Base-by-base conservation (phyloP, 495 filamentous ascomycete species). In the Pyrenopolyporus hunteri region DNA sequence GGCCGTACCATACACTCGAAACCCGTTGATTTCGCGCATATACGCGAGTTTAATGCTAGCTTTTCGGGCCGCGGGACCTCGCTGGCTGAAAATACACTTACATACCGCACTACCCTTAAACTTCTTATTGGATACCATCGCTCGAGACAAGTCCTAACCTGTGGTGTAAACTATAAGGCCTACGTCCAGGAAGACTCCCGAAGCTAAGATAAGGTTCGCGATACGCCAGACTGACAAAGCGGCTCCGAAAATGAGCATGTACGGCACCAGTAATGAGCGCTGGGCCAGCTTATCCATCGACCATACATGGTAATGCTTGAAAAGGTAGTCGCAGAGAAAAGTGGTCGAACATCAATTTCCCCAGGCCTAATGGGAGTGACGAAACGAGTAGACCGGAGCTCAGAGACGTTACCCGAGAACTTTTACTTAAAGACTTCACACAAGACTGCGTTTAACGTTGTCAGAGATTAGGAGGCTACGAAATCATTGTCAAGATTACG, bases 281-380 rank as follows among this genome's bases (percentile, higher is more conserved):
- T 22, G 28, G 28, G 45, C 35, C 2, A 10, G 17, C 8, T 49
- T 29, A 2, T 28, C 28, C 1, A 20, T 49, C 13, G 45, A 49
- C 17, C 45, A 49, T n/a, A n/a, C 11, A 49, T 49, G 45, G 13
- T 49, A 7, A 9, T 49, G 6, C 45, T 28, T 4, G 45, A 49
- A 29, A 33, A 31, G 1, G 29, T 26, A 11, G 14, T 32, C 1
- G 45, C 45, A 4, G 45, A 49, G 16, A 49, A 49, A 29, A 32
- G 17, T 3, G 45, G 45, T 9, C 45, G 45, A 33, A 10, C 45
- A 28, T 10, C 16, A 35, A 3, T 49, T n/a, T 49, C 17, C 22
- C 20, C 6, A 49, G 45, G 3, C 28, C 28, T 14, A 22, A 16
- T 31, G 19, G 33, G 29, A 33, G 10, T 7, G 45, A 49, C 11